Conservation (phyloP, 805 yeast species). For the Teunomyces gatunensis region DNA sequence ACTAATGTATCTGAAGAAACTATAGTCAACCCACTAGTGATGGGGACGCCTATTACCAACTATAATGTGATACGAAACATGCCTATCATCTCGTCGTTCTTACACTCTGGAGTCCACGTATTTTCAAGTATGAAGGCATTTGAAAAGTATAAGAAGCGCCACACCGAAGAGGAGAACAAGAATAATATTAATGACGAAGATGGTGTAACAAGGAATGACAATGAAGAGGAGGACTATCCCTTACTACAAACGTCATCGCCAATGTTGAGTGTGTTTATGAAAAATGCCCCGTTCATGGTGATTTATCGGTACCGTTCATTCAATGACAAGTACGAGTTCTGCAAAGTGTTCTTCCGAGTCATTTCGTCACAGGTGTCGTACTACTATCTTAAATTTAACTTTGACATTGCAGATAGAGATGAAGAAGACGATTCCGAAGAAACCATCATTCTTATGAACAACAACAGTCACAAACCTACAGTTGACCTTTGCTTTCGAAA, state of each 20-base stretch:
- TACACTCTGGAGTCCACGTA: constrained; percentile 18
- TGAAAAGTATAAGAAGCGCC: constrained; percentile 7
- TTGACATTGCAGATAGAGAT: constrained; percentile 9
- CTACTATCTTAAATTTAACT: constrained; percentile 23
- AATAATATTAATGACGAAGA: not conserved
- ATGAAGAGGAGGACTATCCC: constrained; percentile 9
- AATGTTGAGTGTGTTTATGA: constrained; percentile 23
- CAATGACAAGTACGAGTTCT: constrained; percentile 19
- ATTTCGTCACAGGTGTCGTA: constrained; percentile 27
- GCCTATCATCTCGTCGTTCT: constrained; percentile 19
- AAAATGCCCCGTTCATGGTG: constrained; percentile 29
- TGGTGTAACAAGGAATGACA: not conserved
- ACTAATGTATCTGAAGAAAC: constrained; percentile 18
- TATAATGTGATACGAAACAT: constrained; percentile 11
- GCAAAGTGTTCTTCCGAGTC: constrained; percentile 30
- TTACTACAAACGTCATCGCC: constrained; percentile 20
- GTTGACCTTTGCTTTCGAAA: constrained; percentile 25
- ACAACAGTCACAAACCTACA: constrained; percentile 29
- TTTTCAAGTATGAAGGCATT: constrained; percentile 12
- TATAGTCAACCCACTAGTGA: constrained; percentile 13
- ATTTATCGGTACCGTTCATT: constrained; percentile 12
- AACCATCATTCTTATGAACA: constrained; percentile 21
- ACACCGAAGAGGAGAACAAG: not conserved
- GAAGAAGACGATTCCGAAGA: constrained; percentile 9
- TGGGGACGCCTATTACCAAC: constrained; percentile 11